Evolutionary conservation across 768 basidiomycete genomes (phyloP).

Genomic region (Trametes coccinea): DNA sequence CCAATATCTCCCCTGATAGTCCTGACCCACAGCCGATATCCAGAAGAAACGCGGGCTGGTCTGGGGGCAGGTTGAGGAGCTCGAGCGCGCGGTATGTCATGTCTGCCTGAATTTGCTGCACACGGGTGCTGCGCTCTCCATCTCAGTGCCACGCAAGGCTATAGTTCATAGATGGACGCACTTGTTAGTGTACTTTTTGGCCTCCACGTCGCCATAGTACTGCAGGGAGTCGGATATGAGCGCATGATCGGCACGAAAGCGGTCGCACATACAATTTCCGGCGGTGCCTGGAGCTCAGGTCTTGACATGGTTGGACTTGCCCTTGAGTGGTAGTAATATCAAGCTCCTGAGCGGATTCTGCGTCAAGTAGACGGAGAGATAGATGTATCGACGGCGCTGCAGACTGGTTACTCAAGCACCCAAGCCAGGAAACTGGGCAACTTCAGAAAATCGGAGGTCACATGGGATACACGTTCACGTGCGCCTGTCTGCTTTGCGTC

Average conservation of each 20-base stretch:
- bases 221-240: constrained; percentile 33
- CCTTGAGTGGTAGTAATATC: too few species aligned
- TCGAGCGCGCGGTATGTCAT: constrained; percentile 98
- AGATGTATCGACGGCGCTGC: too few species aligned
- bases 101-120: constrained; percentile 94
- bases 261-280: constrained; percentile 63
- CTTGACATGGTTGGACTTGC: constrained; percentile 47
- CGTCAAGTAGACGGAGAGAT: too few species aligned
- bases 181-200: constrained; percentile 97
- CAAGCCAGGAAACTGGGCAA: too few species aligned
- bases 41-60: constrained; percentile 80
- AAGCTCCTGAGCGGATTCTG: too few species aligned
- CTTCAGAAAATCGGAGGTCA: constrained; percentile 11
- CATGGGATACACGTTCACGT: constrained; percentile 11
- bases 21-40: constrained; percentile 99
- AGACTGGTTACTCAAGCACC: too few species aligned
- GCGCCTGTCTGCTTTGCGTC: neutral
- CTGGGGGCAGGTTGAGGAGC: constrained; percentile 78
- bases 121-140: constrained; percentile 67
- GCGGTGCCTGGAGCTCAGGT: constrained; percentile 63
- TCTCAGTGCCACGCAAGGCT: neutral
- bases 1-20: constrained; percentile 92
- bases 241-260: neutral
- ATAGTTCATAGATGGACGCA: constrained; percentile 31
- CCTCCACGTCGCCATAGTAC: constrained; percentile 97